Evolutionary conservation across 768 basidiomycete genomes (phyloP).

Genomic region (Gymnopilus junonius): DNA sequence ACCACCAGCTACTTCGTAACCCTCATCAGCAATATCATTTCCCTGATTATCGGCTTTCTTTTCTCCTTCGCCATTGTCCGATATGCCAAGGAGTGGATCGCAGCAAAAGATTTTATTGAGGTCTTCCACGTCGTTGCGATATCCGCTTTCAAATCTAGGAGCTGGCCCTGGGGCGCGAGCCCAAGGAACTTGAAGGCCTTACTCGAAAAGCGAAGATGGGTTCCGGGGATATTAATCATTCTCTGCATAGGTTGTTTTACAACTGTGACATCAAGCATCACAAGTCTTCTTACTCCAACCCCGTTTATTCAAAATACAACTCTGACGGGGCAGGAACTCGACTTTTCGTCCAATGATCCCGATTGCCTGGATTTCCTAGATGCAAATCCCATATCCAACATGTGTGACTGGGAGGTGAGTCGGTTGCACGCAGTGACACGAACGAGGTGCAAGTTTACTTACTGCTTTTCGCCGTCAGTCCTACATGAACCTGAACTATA

Average conservation of each 20-base stretch:
- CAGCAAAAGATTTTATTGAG: not conserved
- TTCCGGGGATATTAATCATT: conserved; percentile 9
- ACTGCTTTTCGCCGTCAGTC: not conserved
- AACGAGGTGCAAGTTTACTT: not conserved
- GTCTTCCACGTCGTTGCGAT: conserved; percentile 17
- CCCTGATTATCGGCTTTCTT: conserved; percentile 13
- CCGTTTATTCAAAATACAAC: conserved; percentile 8
- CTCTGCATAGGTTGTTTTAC: conserved; percentile 18
- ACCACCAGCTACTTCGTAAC: conserved; percentile 20
- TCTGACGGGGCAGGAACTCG: conserved; percentile 21
- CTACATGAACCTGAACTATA: conserved; percentile 16
- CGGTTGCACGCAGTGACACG: too few species aligned
- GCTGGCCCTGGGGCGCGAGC: conserved; percentile 15
- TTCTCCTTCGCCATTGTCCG: conserved; percentile 21
- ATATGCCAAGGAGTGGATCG: conserved; percentile 21
- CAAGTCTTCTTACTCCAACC: conserved; percentile 20
- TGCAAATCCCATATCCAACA: conserved; percentile 5
- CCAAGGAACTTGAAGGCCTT: conserved; percentile 6
- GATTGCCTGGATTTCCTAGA: conserved; percentile 20
- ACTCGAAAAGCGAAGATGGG: not conserved
- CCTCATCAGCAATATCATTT: conserved; percentile 17
- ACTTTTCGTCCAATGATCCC: conserved; percentile 20
- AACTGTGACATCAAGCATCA: conserved; percentile 18
- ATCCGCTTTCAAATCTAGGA: conserved; percentile 18
- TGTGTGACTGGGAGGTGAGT: conserved; percentile 17